Evolutionary conservation across 2,329 filamentous ascomycete species (phyloP).

Genomic region (Gaeumannomyces tritici): DNA sequence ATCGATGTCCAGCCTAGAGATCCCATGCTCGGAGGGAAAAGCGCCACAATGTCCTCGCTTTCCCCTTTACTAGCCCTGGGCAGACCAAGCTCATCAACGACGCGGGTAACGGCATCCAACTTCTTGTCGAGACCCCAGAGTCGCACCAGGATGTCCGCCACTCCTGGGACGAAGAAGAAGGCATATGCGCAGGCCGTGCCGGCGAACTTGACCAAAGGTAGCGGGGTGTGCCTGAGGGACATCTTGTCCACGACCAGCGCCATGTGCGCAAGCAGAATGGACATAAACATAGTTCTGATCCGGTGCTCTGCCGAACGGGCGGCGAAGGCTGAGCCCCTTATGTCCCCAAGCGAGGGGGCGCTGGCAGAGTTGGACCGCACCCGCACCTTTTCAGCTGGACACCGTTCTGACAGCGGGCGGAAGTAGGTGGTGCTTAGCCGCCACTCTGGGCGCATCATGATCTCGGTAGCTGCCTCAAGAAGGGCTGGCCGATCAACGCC

Average conservation of each 20-base stretch:
- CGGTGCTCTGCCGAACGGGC: conserved; percentile 72
- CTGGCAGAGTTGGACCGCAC: conserved; percentile 39
- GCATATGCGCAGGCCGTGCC: conserved; percentile 88
- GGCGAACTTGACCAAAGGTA: conserved; percentile 70
- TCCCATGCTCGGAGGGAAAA: conserved; percentile 60
- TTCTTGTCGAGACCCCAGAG: conserved; percentile 60
- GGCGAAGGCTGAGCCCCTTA: conserved; percentile 32
- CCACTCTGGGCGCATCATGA: conserved; percentile 90
- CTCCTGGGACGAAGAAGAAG: conserved; percentile 83
- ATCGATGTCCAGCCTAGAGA: conserved; percentile 47
- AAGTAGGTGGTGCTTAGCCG: conserved; percentile 61
- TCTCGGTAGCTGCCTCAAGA: conserved; percentile 65
- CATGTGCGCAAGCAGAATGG: conserved; percentile 77
- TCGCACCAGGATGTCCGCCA: conserved; percentile 73
- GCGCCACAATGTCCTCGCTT: conserved; percentile 54
- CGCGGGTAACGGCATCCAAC: conserved; percentile 58
- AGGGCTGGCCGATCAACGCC: conserved; percentile 76
- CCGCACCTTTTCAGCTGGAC: conserved; percentile 33
- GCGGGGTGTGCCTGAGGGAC: conserved; percentile 60
- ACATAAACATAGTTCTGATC: conserved; percentile 74
- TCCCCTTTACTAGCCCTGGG: conserved; percentile 44
- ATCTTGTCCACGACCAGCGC: conserved; percentile 81
- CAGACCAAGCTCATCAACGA: conserved; percentile 60
- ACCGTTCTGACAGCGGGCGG: conserved; percentile 50
- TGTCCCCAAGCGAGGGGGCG: conserved; percentile 55